Evolutionary conservation across 345 rosid genomes (phyloP).

Genomic region (Jatropha curcas): DNA sequence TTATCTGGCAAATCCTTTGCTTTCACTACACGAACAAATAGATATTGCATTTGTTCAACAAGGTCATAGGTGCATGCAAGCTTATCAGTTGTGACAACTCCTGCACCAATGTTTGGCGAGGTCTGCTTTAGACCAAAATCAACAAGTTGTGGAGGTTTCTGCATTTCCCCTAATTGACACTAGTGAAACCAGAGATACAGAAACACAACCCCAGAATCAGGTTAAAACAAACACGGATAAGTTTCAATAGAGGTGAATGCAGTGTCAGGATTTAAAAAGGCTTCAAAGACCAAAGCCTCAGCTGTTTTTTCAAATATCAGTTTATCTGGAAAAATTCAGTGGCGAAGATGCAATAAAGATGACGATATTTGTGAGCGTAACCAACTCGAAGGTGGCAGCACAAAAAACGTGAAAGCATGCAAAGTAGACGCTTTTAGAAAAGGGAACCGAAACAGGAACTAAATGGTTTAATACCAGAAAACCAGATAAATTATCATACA

Average conservation of each 20-base stretch:
- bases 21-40: constrained; percentile 34
- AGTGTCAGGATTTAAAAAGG: constrained; percentile 11
- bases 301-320: not conserved
- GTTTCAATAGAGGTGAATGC: too few relatives aligned
- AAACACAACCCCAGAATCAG: too few relatives aligned
- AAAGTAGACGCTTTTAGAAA: too few relatives aligned
- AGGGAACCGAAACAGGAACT: too few relatives aligned
- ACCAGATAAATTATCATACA: too few relatives aligned
- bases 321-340: not conserved
- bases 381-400: not conserved
- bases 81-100: constrained; percentile 24
- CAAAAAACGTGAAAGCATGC: not conserved
- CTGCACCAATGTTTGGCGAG: constrained; percentile 35
- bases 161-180: constrained; percentile 23
- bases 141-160: constrained; percentile 26
- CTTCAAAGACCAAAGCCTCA: not conserved
- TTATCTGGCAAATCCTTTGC: constrained; percentile 29
- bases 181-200: constrained; percentile 7
- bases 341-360: not conserved
- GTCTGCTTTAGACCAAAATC: constrained; percentile 40
- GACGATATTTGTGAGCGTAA: constrained; percentile 7
- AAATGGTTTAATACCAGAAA: too few relatives aligned
- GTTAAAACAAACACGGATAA: too few relatives aligned
- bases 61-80: constrained; percentile 36
- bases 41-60: constrained; percentile 40